These are phyloP conservation scores for Jimgerdemannia flammicorona DNA, from an alignment of 192 early-diverging fungal genomes.

Conservation along the genomic window DNA sequence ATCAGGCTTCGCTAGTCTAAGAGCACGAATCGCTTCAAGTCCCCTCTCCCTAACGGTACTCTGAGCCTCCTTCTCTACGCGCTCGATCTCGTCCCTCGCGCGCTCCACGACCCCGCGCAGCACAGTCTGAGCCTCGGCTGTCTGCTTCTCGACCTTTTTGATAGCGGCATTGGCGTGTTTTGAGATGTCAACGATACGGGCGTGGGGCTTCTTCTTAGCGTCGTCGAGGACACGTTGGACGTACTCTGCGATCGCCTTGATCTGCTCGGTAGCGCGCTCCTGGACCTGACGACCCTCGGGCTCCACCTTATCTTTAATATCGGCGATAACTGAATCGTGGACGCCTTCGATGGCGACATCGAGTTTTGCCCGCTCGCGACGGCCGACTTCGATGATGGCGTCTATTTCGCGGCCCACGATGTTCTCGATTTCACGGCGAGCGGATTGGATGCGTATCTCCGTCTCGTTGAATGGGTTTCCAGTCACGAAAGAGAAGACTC, in stretches of 20 bases:
- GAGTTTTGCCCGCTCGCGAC: background rate
- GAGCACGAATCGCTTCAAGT: background rate
- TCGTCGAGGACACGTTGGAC: background rate
- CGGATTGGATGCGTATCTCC: background rate
- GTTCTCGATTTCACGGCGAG: background rate
- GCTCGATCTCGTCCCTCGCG: background rate
- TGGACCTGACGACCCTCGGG: background rate
- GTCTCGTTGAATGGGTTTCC: background rate
- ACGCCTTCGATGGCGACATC: background rate
- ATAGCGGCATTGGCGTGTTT: background rate
- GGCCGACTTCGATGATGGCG: background rate
- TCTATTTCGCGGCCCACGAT: background rate
- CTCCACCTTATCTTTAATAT: background rate
- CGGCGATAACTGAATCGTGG: background rate
- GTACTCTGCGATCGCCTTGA: background rate
- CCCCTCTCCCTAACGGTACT: background rate
- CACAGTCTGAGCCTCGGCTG: background rate
- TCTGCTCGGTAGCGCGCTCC: background rate
- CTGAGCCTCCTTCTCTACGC: background rate
- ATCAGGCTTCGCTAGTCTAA: background rate
- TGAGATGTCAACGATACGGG: background rate
- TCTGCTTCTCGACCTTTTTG: background rate
- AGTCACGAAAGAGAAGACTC: background rate
- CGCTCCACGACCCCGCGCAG: background rate
- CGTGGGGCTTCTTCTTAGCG: background rate